phyloP scores from a whole-genome alignment of 2,329 filamentous ascomycete genomes.

The Elsinoe arachidis region DNA sequence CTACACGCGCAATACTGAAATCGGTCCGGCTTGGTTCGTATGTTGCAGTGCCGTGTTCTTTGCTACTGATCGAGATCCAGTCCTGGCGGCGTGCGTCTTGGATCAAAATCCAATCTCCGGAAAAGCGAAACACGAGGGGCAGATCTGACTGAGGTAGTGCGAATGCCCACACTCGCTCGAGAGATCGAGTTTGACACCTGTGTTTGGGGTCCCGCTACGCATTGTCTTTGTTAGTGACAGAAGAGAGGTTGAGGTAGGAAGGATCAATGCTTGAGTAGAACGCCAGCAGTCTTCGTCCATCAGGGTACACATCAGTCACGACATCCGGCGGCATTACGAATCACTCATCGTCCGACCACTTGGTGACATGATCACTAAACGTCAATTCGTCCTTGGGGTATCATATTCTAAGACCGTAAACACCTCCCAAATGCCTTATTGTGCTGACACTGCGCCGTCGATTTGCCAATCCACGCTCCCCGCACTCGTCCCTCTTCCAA shows the following conservation, averaged over 20 bases:
- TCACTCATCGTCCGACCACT: not conserved
- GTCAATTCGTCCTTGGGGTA: slow-evolving; percentile 6
- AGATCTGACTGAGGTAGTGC: not conserved
- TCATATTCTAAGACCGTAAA: not conserved
- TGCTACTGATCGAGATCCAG: not conserved
- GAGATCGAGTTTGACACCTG: not conserved
- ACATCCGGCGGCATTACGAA: not conserved
- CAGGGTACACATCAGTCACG: slow-evolving; percentile 1
- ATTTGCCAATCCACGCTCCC: not conserved
- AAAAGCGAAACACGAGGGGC: not conserved
- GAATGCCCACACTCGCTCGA: not conserved
- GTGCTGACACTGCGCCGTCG: not conserved
- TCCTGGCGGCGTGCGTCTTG: not conserved
- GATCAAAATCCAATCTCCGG: not conserved
- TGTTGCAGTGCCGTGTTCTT: not conserved
- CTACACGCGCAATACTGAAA: no score
- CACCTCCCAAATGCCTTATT: not conserved
- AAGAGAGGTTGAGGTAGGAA: not conserved
- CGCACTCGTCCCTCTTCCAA: not conserved
- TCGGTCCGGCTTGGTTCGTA: no score
- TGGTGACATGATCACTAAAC: not conserved
- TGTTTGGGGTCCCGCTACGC: not conserved
- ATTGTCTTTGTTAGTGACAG: not conserved
- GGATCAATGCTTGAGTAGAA: not conserved
- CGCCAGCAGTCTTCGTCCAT: not conserved